phyloP scores from a whole-genome alignment of 2,329 filamentous ascomycete genomes.

The Cercospora zeina region DNA sequence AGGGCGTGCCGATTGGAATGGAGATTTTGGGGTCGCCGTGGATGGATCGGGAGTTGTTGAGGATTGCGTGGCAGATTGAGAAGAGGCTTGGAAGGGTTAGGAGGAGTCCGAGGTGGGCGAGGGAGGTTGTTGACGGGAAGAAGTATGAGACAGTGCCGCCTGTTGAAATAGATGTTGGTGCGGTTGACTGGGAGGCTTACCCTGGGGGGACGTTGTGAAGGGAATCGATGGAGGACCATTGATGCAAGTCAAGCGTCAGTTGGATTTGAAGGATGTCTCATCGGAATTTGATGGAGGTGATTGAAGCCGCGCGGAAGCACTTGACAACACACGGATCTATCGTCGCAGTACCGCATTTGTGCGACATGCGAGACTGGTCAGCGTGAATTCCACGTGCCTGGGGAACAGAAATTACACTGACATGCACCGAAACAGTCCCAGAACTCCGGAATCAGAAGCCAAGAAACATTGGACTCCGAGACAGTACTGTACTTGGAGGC shows the following conservation, averaged over 20 bases:
- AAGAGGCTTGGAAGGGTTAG: conserved; percentile 48
- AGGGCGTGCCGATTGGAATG: conserved; percentile 64
- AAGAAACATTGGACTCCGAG: neutral
- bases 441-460: neutral
- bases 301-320: too few species aligned
- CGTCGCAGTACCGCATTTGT: too few species aligned
- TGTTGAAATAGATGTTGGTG: conserved; percentile 47
- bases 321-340: too few species aligned
- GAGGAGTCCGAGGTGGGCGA: conserved; percentile 51
- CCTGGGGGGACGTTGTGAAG: conserved; percentile 45
- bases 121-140: conserved; percentile 43
- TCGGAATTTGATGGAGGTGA: too few species aligned
- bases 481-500: neutral
- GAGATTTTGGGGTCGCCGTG: conserved; percentile 62
- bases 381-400: neutral
- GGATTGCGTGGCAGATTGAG: conserved; percentile 56
- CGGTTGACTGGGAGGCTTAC: conserved; percentile 49
- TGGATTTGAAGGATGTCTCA: too few species aligned
- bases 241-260: too few species aligned
- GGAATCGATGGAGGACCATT: too few species aligned
- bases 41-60: conserved; percentile 56
- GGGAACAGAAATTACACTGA: neutral
- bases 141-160: conserved; percentile 49
- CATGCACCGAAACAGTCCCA: neutral
- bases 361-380: neutral